Base-by-base conservation (phyloP, 1,284 basidiomycete genomes). In the Earliella scabrosa region DNA sequence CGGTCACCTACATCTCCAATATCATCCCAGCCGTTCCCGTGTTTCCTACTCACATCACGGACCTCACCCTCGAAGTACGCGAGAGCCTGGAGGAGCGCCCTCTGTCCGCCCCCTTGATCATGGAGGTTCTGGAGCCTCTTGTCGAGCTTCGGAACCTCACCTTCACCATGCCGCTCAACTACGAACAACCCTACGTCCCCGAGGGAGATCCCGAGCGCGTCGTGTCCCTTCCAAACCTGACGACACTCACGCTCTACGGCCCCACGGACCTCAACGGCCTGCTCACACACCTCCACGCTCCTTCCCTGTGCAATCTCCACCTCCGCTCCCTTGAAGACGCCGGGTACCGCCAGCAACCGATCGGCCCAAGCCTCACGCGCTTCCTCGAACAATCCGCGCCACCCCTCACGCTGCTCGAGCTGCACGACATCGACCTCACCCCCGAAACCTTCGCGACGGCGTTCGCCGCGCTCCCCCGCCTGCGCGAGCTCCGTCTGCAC, bases 401-500 rank as follows among this genome's bases (percentile, higher is more conserved):
- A 29, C 74, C 75, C 7, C 67, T 87, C 50, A 71, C 79, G 52
- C 58, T 77, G 16, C 70, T 87, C 54, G 83, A 86, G 65, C 72
- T 87, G 50, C 77, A 83, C 63, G 83, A 87, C 69, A 70, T 83
- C 59, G 76, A 83, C 68, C 67, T 85, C 52, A 63, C 79, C 36
- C 67, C 71, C 14, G 67, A 71, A 24, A 72, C 77, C 35, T 82
- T 84, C 64, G 66, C 69, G 20, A 66, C 66, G 16, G 77, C 73
- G 57, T 77, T 86, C 62, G 56, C 66, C 3, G 56, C 66, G 18
- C 67, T 82, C 16, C 72, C 76, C 7, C 58, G 58, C 16, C 67
- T 88, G 41, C 72, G 76, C 61, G 77, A 81, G 51, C 72, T 88
- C 6, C 77, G 78, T 44, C 71, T 87, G 38, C 86, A 87, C 66